Base-by-base conservation (phyloP, 2,329 filamentous ascomycete species). In the Remersonia thermophila region DNA sequence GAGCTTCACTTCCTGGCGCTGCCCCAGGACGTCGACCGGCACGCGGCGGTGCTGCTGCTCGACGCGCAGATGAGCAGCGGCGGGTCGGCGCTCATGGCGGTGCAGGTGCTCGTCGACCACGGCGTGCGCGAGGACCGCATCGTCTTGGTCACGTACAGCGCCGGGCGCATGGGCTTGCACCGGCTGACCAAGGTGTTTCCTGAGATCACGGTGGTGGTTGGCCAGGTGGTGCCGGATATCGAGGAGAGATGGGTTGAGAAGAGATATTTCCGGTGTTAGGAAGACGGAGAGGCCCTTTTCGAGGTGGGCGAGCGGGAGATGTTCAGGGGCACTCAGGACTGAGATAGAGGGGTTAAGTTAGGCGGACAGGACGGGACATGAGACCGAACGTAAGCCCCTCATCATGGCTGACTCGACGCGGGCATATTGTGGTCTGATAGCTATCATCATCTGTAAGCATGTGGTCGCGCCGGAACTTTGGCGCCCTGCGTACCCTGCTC, bases 1-100 rank as follows among this genome's bases (percentile, higher is more conserved):
- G 89, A 95, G 56, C 63, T 98, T 35, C 89, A 95, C 57, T 96
- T 87, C 54, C 70, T 87, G 40, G 83, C 83, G 45, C 65, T 98
- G 3, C 82, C 84, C 0, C 65, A 72, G 3, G 72, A 84, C 42
- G 82, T 96, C 38, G 62, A 71, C 41, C 58, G 71, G 29, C 82
- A 94, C 52, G 78, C 83, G 46, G 80, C 80, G 33, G 85, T 98
- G 13, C 65, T 98, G 41, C 66, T 98, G 7, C 65, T 96, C 14
- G 91, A 96, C 57, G 80, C 87, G 11, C 91, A 98, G 55, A 95
- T 96, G 82, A 85, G 84, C 17, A 87, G 80, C 42, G 91, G 91
- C 30, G 89, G 87, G 26, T 73, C 76, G 12, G 75, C 74, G 1
- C 63, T 98, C 39, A 98, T 98, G 91, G 86, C 91, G 1, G 87